Percentiles rank a stretch among this genome's conserved stretches.
These are phyloP conservation scores for Picea mariana DNA, from an alignment of 83 land plant genomes.

Conservation along the genomic window DNA sequence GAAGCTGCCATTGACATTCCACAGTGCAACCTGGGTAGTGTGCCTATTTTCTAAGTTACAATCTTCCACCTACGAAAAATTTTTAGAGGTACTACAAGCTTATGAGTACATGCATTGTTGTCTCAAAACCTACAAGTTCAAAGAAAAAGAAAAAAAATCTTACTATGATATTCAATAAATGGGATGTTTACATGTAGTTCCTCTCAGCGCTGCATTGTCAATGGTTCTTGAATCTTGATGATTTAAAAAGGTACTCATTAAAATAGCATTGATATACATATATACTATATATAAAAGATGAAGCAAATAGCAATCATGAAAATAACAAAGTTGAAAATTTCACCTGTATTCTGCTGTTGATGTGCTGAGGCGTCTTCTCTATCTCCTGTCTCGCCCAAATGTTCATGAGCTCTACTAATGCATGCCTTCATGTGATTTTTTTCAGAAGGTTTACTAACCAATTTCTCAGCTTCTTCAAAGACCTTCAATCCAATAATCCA, in stretches of 20 bases:
- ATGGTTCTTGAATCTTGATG: too few species aligned
- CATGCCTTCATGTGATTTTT: constrained; percentile 52
- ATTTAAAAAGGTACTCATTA: not conserved
- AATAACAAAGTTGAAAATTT: not conserved
- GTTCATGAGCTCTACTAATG: constrained; percentile 54
- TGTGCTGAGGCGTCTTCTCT: constrained; percentile 18
- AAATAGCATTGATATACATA: not conserved
- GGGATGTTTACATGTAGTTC: too few species aligned
- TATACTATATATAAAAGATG: not conserved
- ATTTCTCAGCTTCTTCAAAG: constrained; percentile 61
- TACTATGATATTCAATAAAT: too few species aligned
- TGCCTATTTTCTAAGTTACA: too few species aligned
- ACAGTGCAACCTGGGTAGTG: too few species aligned
- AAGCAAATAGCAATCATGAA: not conserved
- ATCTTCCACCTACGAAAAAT: too few species aligned
- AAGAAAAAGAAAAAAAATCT: too few species aligned
- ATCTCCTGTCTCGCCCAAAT: constrained; percentile 33
- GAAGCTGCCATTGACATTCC: too few species aligned
- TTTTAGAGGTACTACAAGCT: too few species aligned
- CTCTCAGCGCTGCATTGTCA: too few species aligned
- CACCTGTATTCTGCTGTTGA: constrained; percentile 25
- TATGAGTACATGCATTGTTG: too few species aligned
- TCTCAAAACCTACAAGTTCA: too few species aligned
- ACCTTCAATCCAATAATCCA: constrained; percentile 78
- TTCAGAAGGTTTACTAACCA: constrained; percentile 51